Conservation (phyloP, 495 filamentous ascomycete species). For the Aspergillus leporis region DNA sequence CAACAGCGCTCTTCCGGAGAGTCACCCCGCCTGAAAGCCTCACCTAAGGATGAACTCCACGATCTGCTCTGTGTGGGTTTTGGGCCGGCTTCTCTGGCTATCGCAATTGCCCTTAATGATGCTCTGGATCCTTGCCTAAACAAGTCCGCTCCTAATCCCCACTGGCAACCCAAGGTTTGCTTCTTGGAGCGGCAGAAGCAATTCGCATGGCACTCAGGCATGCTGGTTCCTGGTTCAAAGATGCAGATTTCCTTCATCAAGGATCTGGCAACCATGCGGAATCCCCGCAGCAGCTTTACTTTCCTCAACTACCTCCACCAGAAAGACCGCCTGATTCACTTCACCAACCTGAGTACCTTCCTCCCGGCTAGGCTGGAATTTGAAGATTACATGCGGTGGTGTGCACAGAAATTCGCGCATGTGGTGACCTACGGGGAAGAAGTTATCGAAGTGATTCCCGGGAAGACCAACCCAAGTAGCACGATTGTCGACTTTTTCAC, state of each 20-base stretch:
- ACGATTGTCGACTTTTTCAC: conserved; percentile 52
- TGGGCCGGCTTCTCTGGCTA: conserved; percentile 89
- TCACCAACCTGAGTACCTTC: conserved; percentile 89
- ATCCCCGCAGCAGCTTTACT: conserved; percentile 89
- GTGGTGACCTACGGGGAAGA: conserved; percentile 77
- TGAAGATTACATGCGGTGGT: conserved; percentile 95
- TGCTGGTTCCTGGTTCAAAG: conserved; percentile 87
- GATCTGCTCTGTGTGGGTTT: conserved; percentile 92
- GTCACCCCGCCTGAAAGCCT: conserved; percentile 26
- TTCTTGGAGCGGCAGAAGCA: conserved; percentile 83
- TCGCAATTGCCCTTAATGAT: conserved; percentile 88
- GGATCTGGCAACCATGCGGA: conserved; percentile 84
- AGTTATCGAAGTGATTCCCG: conserved; percentile 57
- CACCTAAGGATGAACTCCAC: conserved; percentile 58
- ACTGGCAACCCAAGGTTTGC: conserved; percentile 62
- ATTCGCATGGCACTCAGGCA: conserved; percentile 92
- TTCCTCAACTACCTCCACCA: conserved; percentile 91
- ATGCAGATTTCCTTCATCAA: conserved; percentile 99
- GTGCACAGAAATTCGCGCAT: conserved; percentile 75
- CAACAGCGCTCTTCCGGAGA: conserved; percentile 17
- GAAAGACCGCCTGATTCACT: conserved; percentile 76
- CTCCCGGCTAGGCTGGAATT: conserved; percentile 84
- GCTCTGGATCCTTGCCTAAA: conserved; percentile 43
- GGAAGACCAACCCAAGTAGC: conserved; percentile 34
- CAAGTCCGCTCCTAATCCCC: conserved; percentile 24